Base-by-base conservation (phyloP, 805 yeast species). In the Isabelozyma heimii region DNA sequence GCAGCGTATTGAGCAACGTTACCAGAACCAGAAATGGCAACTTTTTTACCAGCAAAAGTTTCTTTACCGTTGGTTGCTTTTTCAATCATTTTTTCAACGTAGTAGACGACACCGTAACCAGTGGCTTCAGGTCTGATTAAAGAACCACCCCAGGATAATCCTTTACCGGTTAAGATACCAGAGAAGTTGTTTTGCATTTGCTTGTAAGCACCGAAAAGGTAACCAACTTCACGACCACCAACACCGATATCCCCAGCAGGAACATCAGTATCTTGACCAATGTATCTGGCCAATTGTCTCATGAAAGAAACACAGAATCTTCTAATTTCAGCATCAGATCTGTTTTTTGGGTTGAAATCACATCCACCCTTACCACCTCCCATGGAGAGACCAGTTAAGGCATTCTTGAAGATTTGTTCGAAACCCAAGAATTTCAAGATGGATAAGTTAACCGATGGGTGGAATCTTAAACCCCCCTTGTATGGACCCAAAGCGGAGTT, bases 301-400 rank as follows among this genome's bases (percentile, higher is more conserved):
- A 92, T 92, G 82, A 92, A 92, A 46, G 97, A 81, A 65, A 82
- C 83, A 80, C 97, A 92, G 84, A 92, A 92, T 75, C 96, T 85
- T 81, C 99, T 87, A 77, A 92, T 92, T 80, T 92, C 99, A 62
- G 76, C 73, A 74, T 91, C 94, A 52, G 96, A 81, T 75, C 85
- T 87, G 68, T 92, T 96, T 83, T 92, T 92, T 65, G 97, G 97
- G 78, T 91, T 91, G 76, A 92, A 94, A 77, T 92, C 97, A 52
- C 96, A 81, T 73, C 99, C 99, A 83, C 99, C 99, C 74, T 92
- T 92, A 77, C 97, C 99, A 80, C 99, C 99, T 72, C 99, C 99
- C 87, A 92, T 91, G 83, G 85, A 82, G 63, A 91, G 82, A 65
- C 98, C 98, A 62, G 99, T 92, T 66, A 92, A 81, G 46, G 99